Percentiles rank a stretch among this genome's conserved stretches.
These are phyloP conservation scores for Yamagishiella unicocca DNA, from an alignment of 139 green algal genomes.

Conservation along the genomic window DNA sequence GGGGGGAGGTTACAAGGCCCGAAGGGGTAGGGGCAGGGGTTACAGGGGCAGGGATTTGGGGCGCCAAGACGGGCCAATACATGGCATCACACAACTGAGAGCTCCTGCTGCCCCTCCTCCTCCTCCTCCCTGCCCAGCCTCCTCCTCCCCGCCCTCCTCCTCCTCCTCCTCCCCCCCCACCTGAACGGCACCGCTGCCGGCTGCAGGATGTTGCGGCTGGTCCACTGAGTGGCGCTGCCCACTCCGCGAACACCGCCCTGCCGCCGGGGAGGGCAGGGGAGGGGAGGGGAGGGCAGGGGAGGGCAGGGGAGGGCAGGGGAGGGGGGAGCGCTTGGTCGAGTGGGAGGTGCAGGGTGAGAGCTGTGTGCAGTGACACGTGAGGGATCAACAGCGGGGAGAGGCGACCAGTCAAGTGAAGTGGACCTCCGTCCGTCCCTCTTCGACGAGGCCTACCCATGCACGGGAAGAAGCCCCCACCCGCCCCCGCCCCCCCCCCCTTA, in stretches of 20 bases:
- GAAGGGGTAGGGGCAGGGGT: neutral
- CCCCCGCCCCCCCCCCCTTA: no score
- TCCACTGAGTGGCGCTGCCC: slow-evolving; percentile 61
- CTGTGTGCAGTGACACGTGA: neutral
- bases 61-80: no score
- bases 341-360: neutral
- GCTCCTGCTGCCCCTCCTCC: neutral
- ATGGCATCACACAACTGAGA: neutral
- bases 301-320: neutral
- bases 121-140: neutral
- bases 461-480: no score
- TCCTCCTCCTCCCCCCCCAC: slow-evolving; percentile 2
- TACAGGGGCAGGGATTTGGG: neutral
- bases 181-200: slow-evolving; percentile 57
- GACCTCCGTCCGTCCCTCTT: no score
- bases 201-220: slow-evolving; percentile 61
- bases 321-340: neutral
- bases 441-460: no score
- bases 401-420: no score
- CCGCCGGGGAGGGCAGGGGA: neutral
- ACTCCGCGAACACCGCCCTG: slow-evolving; percentile 56
- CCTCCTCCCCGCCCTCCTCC: neutral
- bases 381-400: neutral
- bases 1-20: neutral
- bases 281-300: neutral